phyloP scores from a whole-genome alignment of 495 filamentous ascomycete genomes.

The Thermothielavioides terrestris region DNA sequence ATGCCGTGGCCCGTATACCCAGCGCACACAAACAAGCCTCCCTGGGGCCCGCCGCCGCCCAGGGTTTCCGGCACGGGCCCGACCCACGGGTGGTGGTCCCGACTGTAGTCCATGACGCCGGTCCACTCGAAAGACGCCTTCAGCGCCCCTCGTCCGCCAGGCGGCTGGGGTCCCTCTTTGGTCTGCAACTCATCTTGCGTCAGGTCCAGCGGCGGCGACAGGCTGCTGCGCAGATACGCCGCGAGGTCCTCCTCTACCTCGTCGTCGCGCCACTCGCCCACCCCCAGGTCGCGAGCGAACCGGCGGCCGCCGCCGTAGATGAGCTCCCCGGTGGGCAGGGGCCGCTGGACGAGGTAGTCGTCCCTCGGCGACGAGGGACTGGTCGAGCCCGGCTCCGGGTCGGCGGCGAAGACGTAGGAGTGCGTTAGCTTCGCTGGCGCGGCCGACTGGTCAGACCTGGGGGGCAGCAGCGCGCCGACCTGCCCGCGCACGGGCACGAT shows the following conservation, averaged over 20 bases:
- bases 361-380: conserved; percentile 24
- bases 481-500: conserved; percentile 71
- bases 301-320: conserved; percentile 33
- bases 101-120: conserved; percentile 72
- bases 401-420: conserved; percentile 54
- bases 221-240: conserved; percentile 29
- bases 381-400: conserved; percentile 12
- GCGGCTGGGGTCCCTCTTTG: neutral
- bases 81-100: conserved; percentile 63
- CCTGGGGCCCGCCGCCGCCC: conserved; percentile 22
- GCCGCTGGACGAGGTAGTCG: conserved; percentile 72
- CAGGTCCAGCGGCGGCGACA: conserved; percentile 26
- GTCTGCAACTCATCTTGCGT: conserved; percentile 14
- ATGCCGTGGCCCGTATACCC: conserved; percentile 74
- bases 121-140: conserved; percentile 61
- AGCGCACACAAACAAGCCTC: conserved; percentile 43
- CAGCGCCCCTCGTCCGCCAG: conserved; percentile 23
- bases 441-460: conserved; percentile 17
- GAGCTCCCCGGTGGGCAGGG: conserved; percentile 50
- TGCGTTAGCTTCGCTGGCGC: conserved; percentile 26
- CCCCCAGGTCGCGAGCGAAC: conserved; percentile 33
- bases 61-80: conserved; percentile 44
- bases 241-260: conserved; percentile 51
- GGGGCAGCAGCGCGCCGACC: conserved; percentile 59
- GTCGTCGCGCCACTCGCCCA: conserved; percentile 51